These are phyloP conservation scores for Olyra latifolia DNA, from an alignment of 176 grass and related monocot species.

Conservation along the genomic window DNA sequence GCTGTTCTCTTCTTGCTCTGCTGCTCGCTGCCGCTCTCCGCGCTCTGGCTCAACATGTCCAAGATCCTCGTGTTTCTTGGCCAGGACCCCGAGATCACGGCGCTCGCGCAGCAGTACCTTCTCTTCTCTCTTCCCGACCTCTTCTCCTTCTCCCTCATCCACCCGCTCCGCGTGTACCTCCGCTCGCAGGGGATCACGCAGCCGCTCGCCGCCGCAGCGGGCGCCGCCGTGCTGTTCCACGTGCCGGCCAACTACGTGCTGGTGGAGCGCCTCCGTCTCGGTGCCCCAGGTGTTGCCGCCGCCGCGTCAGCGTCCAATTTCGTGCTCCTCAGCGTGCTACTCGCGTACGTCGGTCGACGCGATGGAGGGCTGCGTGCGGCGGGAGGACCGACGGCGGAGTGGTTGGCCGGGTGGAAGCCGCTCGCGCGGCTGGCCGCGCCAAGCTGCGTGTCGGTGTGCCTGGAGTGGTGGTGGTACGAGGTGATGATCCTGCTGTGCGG, in stretches of 20 bases:
- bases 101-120: slow-evolving; percentile 67
- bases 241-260: slow-evolving; percentile 64
- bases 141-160: slow-evolving; percentile 83
- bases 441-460: slow-evolving; percentile 89
- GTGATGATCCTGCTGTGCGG: slow-evolving; percentile 96
- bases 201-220: slow-evolving; percentile 61
- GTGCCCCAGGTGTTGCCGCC: slow-evolving; percentile 58
- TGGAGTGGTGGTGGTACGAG: slow-evolving; percentile 99
- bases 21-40: slow-evolving; percentile 77
- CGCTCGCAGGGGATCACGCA: slow-evolving; percentile 80
- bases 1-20: slow-evolving; percentile 88
- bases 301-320: slow-evolving; percentile 82
- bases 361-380: slow-evolving; percentile 29
- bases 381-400: slow-evolving; percentile 46
- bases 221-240: slow-evolving; percentile 54
- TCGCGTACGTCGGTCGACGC: slow-evolving; percentile 33
- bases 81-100: slow-evolving; percentile 79
- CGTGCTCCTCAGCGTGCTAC: slow-evolving; percentile 57
- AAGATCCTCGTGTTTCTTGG: slow-evolving; percentile 76
- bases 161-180: slow-evolving; percentile 92
- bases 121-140: slow-evolving; percentile 87
- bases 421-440: slow-evolving; percentile 63
- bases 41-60: slow-evolving; percentile 76
- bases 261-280: slow-evolving; percentile 56
- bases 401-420: slow-evolving; percentile 63